Evolutionary conservation across 2,329 filamentous ascomycete genomes (phyloP).

Genomic region (Xylariales sp.): DNA sequence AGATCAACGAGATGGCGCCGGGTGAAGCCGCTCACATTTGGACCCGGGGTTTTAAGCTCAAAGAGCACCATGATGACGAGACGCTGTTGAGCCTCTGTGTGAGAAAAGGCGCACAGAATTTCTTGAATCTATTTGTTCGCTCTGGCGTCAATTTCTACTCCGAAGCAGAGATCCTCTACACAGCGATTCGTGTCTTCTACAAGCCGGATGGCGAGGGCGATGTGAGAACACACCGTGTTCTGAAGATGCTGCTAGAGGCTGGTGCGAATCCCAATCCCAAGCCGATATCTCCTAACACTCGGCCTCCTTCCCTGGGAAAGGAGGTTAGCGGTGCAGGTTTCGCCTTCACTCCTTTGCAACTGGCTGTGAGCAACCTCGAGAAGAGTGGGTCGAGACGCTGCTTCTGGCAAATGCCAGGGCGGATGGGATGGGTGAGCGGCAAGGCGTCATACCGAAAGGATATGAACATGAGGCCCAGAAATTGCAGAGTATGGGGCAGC

Average conservation of each 20-base stretch:
- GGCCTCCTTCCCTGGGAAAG: background rate
- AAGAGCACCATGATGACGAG: background rate
- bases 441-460: too few relatives aligned
- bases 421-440: too few relatives aligned
- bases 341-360: conserved; percentile 17
- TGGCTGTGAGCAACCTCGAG: conserved; percentile 14
- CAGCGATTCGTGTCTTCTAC: conserved; percentile 10
- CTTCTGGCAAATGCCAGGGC: too few relatives aligned
- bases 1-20: background rate
- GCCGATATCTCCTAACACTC: background rate
- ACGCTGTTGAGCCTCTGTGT: conserved; percentile 14
- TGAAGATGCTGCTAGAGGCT: conserved; percentile 16
- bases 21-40: background rate
- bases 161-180: conserved; percentile 15
- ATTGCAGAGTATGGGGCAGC: too few relatives aligned
- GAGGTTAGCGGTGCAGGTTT: background rate
- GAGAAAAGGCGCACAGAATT: conserved; percentile 9
- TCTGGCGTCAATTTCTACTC: conserved; percentile 13
- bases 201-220: conserved; percentile 3
- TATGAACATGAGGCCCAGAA: too few relatives aligned
- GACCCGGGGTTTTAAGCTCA: background rate
- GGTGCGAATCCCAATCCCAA: conserved; percentile 16
- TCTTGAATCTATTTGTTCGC: conserved; percentile 13
- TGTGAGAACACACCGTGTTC: conserved; percentile 11
- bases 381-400: conserved; percentile 16